Evolutionary conservation across 1,139 yeast genomes (phyloP), one percentile per base, ranked within the genome.

Genomic region (Suhomyces ambrosiae): DNA sequence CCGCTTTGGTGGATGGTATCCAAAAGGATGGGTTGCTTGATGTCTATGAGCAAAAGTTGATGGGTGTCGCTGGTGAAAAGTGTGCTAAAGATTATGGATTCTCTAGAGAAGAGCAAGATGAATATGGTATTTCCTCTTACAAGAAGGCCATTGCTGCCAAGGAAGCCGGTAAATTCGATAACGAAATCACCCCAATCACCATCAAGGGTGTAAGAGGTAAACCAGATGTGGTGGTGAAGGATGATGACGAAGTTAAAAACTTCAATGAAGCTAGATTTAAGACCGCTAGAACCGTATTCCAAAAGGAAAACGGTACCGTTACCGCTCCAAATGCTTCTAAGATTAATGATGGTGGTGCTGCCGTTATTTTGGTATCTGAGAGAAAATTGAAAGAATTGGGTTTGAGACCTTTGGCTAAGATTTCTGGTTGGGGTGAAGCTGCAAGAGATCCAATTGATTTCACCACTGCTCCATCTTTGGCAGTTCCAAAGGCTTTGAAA

Each of bases 321-420:
- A 92, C 98, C 35, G 97, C 95, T 25, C 95, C 97, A 53, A 92
- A 92, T 65, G 95, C 97, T 30, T 88, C 97, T 27, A 88, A 94
- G 57, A 75, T 92, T 58, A 92, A 89, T 64, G 98, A 92, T 63
- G 98, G 98, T 66, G 97, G 87, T 62, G 96, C 97, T 44, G 97
- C 97, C 32, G 79, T 92, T 30, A 71, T 92, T 34, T 76, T 92
- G 53, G 94, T 87, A 38, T 85, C 95, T 40, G 96, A 80, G 60
- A 70, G 71, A 47, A 88, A 88, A 71, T 75, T 88, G 55, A 78
- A 80, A 63, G 95, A 90, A 73, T 78, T 89, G 52, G 85, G 86
- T 30, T 71, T 92, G 58, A 86, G 74, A 60, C 97, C 98, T 49
- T 67, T 92, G 50, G 97, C 96, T 46, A 80, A 80, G 63, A 82